Percentiles rank a stretch among this genome's conserved stretches.
Conservation (phyloP, 768 basidiomycete species). For the Leucocoprinus birnbaumii region DNA sequence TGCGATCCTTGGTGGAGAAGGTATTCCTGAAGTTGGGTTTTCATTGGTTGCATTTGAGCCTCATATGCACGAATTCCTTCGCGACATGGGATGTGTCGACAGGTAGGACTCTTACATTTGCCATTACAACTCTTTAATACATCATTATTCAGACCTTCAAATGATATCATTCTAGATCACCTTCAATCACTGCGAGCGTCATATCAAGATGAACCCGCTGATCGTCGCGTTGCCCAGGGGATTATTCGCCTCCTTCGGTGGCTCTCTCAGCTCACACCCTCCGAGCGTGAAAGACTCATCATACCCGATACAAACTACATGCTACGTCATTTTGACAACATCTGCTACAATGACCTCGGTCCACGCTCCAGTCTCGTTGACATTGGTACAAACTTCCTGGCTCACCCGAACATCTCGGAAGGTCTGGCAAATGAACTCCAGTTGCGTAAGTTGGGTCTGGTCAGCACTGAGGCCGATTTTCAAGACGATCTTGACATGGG, state of each 20-base stretch:
- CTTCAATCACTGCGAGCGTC: constrained; percentile 13
- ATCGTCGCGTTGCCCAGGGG: background rate
- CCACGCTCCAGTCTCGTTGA: constrained; percentile 22
- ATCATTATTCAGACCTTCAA: constrained; percentile 25
- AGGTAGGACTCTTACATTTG: constrained; percentile 21
- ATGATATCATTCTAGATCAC: constrained; percentile 23
- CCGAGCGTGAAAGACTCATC: constrained; percentile 24
- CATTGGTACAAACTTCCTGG: constrained; percentile 18
- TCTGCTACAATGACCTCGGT: constrained; percentile 43
- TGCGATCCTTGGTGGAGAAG: constrained; percentile 20
- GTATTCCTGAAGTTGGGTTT: constrained; percentile 23
- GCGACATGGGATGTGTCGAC: constrained; percentile 35
- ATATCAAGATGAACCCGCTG: too few species aligned
- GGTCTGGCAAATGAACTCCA: constrained; percentile 25
- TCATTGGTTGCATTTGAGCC: constrained; percentile 19
- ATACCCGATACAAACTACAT: constrained; percentile 28
- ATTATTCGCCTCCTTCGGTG: background rate
- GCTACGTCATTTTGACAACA: constrained; percentile 24
- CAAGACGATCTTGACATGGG: constrained; percentile 36
- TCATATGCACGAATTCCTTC: constrained; percentile 21
- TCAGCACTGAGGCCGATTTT: constrained; percentile 23
- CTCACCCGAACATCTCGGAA: constrained; percentile 30
- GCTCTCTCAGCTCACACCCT: constrained; percentile 10
- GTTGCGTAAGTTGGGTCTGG: constrained; percentile 31
- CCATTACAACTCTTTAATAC: background rate